Evolutionary conservation across 2,329 filamentous ascomycete species (phyloP), one percentile per base, ranked within the genome.

Genomic region (Ascosphaera apis): DNA sequence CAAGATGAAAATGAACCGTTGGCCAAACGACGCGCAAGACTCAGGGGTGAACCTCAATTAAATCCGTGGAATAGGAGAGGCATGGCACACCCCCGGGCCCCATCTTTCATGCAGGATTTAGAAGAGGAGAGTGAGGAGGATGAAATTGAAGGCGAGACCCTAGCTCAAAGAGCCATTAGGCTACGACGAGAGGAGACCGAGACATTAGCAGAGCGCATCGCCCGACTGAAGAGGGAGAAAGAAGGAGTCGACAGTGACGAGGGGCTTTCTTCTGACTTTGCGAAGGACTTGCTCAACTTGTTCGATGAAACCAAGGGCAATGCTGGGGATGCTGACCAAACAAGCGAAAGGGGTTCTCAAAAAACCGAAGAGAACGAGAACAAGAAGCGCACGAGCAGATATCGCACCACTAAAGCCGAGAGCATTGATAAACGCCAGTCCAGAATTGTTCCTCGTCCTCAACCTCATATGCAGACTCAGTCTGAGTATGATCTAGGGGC

Each of bases 1-100:
- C 59, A 88, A 43, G 88, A 98, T 51, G 88, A 98, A 47, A 88
- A 83, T 37, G 88, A 95, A 51, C 84, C 88, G 0, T 61, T 93
- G 15, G 83, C 77, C 46, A 66, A 66, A 28, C 74, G 84, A 2
- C 72, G 80, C 34, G 77, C 76, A 30, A 67, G 84, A 38, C 63
- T 93, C 4, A 67, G 75, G 31, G 80, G 79, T 27, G 63, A 67
- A 31, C 54, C 56, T 0, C 51, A 57, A 4, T 13, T 34, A 9
- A 43, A 36, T 31, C 39, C 42, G 16, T 35, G 39, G 11, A 46
- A 49, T 31, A 50, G 52, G 2, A 45, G 51, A n/a, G 52, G 46
- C 37, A 51, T 52, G 4, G 50, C 57, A 40, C 48, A 55, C 37
- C 47, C 52, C 11, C 44, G 49, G 8, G 46, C 47, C 18, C 39